Evolutionary conservation across 106 monocot species (phyloP), one percentile per base, ranked within the genome.

Genomic region (Dactylorhiza incarnata): DNA sequence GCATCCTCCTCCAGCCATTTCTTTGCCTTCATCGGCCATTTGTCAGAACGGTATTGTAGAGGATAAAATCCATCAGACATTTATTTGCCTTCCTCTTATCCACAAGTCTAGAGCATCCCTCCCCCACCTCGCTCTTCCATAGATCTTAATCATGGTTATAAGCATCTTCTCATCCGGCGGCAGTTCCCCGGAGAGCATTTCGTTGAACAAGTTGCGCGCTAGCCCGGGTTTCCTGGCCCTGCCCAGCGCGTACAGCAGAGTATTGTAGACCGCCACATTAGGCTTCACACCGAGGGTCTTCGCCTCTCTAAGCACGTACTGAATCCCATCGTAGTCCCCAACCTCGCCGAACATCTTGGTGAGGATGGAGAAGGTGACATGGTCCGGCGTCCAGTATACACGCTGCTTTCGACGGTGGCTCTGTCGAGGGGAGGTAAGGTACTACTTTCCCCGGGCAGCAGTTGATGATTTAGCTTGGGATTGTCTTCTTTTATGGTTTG

Each of bases 11-110:
- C 91, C 59, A 88, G 29, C 13, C 89, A n/a, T n/a, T n/a, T n/a
- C n/a, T n/a, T n/a, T n/a, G n/a, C n/a, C 99, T 3, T 94, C 76
- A 82, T 94, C 89, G 0, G 94, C 91, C 99, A 99, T 89, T 92
- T 90, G 74, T 90, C 65, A 99, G 65, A 76, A 99, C 45, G 13
- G 94, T 99, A 51, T 99, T 99, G 73, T 90, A 92, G 9, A 99
- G 82, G 52, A 94, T 89, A 72, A 85, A 83, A 54, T 99, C 94
- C 74, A 82, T 71, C 20, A 89, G 94, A 91, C 91, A 92, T 0
- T 79, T 84, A 52, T 88, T 94, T 49, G 72, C 84, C 73, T 51
- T 87, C 91, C 94, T 94, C 76, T 82, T 58, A 75, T 85, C 94
- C 91, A 99, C 15, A 99, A 82, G 77, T 86, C 83, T 73, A 99